phyloP scores from a whole-genome alignment of 306 rosid species.

The Leucaena leucocephala region DNA sequence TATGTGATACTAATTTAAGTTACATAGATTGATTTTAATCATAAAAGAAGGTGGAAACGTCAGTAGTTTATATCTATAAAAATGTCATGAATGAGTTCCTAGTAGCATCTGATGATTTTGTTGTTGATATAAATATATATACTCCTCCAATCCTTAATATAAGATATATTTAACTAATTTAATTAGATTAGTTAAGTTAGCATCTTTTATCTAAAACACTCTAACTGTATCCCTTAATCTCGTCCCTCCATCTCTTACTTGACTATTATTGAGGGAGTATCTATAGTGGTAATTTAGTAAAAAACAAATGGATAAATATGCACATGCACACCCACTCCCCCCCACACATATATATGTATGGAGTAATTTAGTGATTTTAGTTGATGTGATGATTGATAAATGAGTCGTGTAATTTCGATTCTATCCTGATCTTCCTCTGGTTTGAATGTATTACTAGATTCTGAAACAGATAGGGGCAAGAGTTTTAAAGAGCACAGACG shows the following conservation, averaged over 20 bases:
- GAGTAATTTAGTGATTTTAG: not conserved
- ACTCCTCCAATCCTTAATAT: too few relatives aligned
- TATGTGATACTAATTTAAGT: conserved; percentile 10
- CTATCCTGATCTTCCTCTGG: conserved; percentile 2
- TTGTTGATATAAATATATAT: not conserved
- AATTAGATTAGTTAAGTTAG: too few relatives aligned
- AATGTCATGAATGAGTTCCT: not conserved
- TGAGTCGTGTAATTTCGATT: not conserved
- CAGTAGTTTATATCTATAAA: conserved; percentile 6
- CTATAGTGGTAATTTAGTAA: too few relatives aligned
- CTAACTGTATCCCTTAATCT: too few relatives aligned
- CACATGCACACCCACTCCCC: too few relatives aligned
- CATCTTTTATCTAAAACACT: too few relatives aligned
- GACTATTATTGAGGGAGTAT: too few relatives aligned
- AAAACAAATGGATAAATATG: too few relatives aligned
- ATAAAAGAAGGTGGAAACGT: conserved; percentile 13
- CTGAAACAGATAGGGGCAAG: conserved; percentile 39
- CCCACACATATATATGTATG: not conserved
- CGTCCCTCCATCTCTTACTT: too few relatives aligned
- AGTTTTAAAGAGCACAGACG: conserved; percentile 47
- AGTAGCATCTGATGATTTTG: not conserved
- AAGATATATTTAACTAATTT: too few relatives aligned
- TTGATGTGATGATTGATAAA: not conserved
- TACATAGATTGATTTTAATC: not conserved
- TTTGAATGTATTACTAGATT: conserved; percentile 32